Evolutionary conservation across 164 flowering plant genomes (phyloP), one percentile per base, ranked within the genome.

Genomic region (Tetrastigma voinierianum): DNA sequence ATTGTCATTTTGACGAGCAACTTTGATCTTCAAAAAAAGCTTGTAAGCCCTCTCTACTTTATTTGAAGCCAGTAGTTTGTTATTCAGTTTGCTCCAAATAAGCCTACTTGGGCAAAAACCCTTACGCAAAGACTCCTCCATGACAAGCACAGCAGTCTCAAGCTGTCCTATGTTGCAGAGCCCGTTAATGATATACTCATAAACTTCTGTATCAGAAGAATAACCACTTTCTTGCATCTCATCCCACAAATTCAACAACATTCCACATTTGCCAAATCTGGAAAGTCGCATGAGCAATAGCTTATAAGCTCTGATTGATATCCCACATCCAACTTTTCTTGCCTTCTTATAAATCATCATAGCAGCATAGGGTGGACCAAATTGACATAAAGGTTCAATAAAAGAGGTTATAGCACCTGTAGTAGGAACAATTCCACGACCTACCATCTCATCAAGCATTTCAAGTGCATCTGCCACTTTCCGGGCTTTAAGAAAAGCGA

Each of bases 291-390:
- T 81, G 44, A 95, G 84, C 72, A 91, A 71, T 61, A 89, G 61
- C 83, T 95, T 95, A 72, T 91, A 95, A 43, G 92, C 87, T 55
- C 62, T 81, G 56, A 76, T 10, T 12, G 97, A 95, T 67, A 95
- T 72, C 61, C 46, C 65, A 67, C 90, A 86, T 11, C 96, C 96
- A 54, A 58, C 79, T 71, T 84, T 82, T 73, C 84, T 86, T 46
- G 93, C 87, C 70, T 82, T 86, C 80, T 81, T 81, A 76, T 91
- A 92, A 12, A 95, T 76, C 80, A 81, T 73, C 84, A 87, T 67
- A 20, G 97, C 97, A 69, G 97, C 97, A 78, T 91, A 81, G 15
- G 98, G 97, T 46, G 97, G 98, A 61, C 97, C 98, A 76, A 82
- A 91, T 58, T 86, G 76, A 72, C 98, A 95, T 68, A 90, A 65